These are phyloP conservation scores for Xylaria curta DNA, from an alignment of 495 filamentous ascomycete genomes.

Conservation along the genomic window DNA sequence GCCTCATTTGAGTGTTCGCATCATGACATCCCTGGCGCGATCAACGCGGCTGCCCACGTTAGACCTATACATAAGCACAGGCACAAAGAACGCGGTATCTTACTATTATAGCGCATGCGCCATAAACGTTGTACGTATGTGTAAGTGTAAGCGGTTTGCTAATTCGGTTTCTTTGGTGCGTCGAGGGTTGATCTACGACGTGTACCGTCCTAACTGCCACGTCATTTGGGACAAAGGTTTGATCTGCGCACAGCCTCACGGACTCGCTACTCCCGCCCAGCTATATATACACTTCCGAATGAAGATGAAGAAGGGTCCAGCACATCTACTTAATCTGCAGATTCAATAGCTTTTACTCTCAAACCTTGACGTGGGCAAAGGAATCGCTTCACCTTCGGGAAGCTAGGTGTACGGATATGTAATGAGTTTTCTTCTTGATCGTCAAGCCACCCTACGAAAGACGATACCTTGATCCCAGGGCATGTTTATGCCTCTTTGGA, in stretches of 20 bases:
- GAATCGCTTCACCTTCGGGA: neutral
- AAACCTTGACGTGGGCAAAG: neutral
- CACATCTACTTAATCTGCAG: neutral
- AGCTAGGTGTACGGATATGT: neutral
- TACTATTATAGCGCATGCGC: neutral
- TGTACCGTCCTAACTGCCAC: neutral
- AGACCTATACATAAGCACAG: neutral
- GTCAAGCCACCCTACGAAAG: neutral
- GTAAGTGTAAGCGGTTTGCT: neutral
- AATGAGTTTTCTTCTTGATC: neutral
- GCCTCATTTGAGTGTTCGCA: neutral
- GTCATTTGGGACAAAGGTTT: neutral
- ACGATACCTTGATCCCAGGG: neutral
- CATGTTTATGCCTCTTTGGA: neutral
- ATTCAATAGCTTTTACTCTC: neutral
- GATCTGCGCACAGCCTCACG: neutral
- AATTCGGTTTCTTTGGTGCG: neutral
- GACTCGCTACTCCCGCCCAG: neutral
- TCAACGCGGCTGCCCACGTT: neutral
- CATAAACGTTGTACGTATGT: neutral
- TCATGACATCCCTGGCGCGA: neutral
- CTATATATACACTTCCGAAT: neutral
- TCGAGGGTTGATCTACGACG: neutral
- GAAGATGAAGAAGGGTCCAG: neutral
- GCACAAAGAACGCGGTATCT: neutral